Base-by-base conservation (phyloP, 768 basidiomycete species). In the Kwoniella dendrophila region DNA sequence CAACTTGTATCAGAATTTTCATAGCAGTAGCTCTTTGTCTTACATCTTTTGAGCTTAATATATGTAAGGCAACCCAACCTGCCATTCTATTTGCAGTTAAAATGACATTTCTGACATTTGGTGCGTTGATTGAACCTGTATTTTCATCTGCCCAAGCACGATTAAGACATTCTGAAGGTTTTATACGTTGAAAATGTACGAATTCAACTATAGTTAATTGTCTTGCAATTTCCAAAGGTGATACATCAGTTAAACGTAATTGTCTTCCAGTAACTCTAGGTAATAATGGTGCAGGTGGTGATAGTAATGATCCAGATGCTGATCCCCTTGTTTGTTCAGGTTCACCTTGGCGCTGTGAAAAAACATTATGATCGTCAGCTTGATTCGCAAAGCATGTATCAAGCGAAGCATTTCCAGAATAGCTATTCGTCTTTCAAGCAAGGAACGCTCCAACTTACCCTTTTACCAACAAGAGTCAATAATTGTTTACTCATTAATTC, bases 191-290 rank as follows among this genome's bases (percentile, higher is more conserved):
- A 80, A 92, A 98, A 41, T 94, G 80, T 48, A 84, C 82, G 66
- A 88, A 89, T 79, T 98, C 95, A 82, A 94, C 83, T 62, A 96
- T 87, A 0, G 95, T 97, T 63, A 98, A 80, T 76, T 98, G 95
- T 29, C 95, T 84, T 0, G 94, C 95, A 18, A 98, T 78, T 79
- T 98, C 95, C 58, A 92, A 79, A 1, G 93, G 83, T 67, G 95
- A 90, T 50, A 98, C 85, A 72, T 98, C 95, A 22, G 86, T 79
- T 11, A 98, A 81, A 66, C 90, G 92, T 62, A 94, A 41, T 10
- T 59, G 38, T 38, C 61, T 55, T 22, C 71, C 71, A 0, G 68
- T 55, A 8, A 66, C 49, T 51, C 73, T 62, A 1, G 77, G 75
- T 18, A 77, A 12, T 4, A 77, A 56, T 5, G 77, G 70, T 12